Percentiles rank a stretch among this genome's conserved stretches.
Evolutionary conservation across 768 basidiomycete species (phyloP).

Genomic region (Candolleomyces eurysporus): DNA sequence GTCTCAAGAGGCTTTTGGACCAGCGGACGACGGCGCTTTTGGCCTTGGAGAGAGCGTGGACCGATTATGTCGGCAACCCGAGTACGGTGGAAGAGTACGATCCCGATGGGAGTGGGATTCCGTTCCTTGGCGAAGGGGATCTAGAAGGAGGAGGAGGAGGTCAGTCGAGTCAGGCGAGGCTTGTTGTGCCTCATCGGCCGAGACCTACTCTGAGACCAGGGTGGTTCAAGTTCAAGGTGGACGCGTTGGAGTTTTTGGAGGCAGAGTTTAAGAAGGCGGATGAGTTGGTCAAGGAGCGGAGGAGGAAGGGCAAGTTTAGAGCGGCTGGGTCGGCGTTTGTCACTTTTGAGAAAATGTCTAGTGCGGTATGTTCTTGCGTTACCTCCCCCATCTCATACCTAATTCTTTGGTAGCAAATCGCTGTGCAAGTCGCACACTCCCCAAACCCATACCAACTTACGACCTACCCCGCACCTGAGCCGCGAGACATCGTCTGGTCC

Average conservation of each 20-base stretch:
- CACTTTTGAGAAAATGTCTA: slow-evolving; percentile 94
- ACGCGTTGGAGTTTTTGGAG: slow-evolving; percentile 88
- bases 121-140: slow-evolving; percentile 47
- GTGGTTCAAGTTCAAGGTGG: slow-evolving; percentile 77
- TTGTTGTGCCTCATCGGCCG: slow-evolving; percentile 72
- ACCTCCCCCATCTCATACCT: neutral
- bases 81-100: slow-evolving; percentile 82
- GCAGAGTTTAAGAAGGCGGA: slow-evolving; percentile 77
- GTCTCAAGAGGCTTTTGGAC: slow-evolving; percentile 71
- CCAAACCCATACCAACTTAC: slow-evolving; percentile 61
- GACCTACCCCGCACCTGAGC: slow-evolving; percentile 85
- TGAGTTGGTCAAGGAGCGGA: slow-evolving; percentile 73
- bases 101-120: slow-evolving; percentile 54
- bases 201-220: slow-evolving; percentile 75
- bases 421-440: slow-evolving; percentile 79
- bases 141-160: slow-evolving; percentile 47
- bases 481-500: slow-evolving; percentile 93
- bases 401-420: slow-evolving; percentile 64
- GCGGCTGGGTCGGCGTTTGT: slow-evolving; percentile 89
- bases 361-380: slow-evolving; percentile 58
- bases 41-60: slow-evolving; percentile 82
- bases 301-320: slow-evolving; percentile 71
- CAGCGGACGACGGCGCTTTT: slow-evolving; percentile 77
- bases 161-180: slow-evolving; percentile 35
- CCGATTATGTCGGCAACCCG: slow-evolving; percentile 91